Evolutionary conservation across 108 stramenopile species (phyloP).

Genomic region (Cyclotella baltica): DNA sequence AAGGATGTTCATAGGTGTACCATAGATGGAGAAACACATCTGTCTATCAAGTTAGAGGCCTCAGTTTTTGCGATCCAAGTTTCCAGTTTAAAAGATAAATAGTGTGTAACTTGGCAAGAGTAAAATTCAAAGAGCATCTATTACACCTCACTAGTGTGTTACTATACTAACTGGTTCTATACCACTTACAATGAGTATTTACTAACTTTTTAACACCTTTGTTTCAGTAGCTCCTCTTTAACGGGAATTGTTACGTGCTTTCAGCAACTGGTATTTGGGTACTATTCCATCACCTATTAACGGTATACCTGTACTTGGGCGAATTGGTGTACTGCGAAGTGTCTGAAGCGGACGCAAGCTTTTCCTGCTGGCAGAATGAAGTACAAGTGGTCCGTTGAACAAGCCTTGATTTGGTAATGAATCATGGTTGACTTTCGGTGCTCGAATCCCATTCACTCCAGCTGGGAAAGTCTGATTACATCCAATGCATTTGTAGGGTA

Average conservation of each 20-base stretch:
- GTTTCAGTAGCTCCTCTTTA: too few species aligned
- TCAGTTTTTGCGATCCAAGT: too few species aligned
- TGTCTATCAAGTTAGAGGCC: too few species aligned
- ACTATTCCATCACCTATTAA: conserved; percentile 7
- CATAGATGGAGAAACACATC: too few species aligned
- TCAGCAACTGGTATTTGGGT: neutral
- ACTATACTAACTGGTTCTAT: too few species aligned
- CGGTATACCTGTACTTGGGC: conserved; percentile 9
- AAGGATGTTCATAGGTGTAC: too few species aligned
- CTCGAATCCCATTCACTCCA: conserved; percentile 36
- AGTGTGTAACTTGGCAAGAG: too few species aligned
- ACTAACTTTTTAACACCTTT: too few species aligned
- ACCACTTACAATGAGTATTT: too few species aligned
- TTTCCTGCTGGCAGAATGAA: conserved; percentile 26
- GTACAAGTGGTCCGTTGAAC: conserved; percentile 4
- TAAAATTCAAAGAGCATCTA: too few species aligned
- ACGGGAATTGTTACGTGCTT: neutral
- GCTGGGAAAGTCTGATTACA: conserved; percentile 31
- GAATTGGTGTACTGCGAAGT: conserved; percentile 1
- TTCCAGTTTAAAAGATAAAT: too few species aligned
- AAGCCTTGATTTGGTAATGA: conserved; percentile 16
- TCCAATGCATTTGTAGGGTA: conserved; percentile 30
- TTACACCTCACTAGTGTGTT: too few species aligned
- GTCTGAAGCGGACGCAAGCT: conserved; percentile 21
- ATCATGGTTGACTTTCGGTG: conserved; percentile 41